Evolutionary conservation across 2,329 filamentous ascomycete species (phyloP), one percentile per base, ranked within the genome.

Genomic region (Bipolaris cookei): DNA sequence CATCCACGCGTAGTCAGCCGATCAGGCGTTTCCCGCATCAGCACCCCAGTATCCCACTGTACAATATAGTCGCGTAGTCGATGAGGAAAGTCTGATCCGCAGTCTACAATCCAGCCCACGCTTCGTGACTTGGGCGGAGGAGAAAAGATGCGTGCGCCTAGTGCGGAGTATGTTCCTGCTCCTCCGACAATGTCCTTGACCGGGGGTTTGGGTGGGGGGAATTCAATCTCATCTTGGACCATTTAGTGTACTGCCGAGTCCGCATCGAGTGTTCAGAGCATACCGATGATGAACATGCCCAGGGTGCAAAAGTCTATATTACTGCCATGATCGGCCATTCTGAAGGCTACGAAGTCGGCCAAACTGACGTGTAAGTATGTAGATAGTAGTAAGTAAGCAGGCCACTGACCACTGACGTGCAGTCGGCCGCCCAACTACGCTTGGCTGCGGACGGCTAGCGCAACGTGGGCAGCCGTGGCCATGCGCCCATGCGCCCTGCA

Each of bases 61-160:
- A 83, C 78, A 64, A 99, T 87, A 41, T 85, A 81, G 2, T 82
- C 72, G 45, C 84, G 83, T 50, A 96, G 81, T 11, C 84, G 78
- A 0, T 80, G 62, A 0, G 94, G 93, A 65, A 98, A 98, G 77
- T 98, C 95, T 14, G 86, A 89, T 28, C 95, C 95, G 68, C 88
- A 86, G 76, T 99, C 94, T 41, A 98, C 86, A 61, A 98, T 88
- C 93, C 93, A 98, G 62, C 91, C 92, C 5, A 98, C 86, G 2
- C 84, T 83, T 35, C 80, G 82, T 20, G 91, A 90, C 43, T 82
- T 67, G 6, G 76, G 71, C 3, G 87, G 83, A 2, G 91, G 90
- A 4, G 92, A 94, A 74, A 97, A 90, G 46, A 99, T 82, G 30
- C 95, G 90, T 16, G 95, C 95, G 18, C 95, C 95, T 6, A 98